Percentiles rank a stretch among this genome's conserved stretches.
phyloP scores from a whole-genome alignment of 495 filamentous ascomycete species.

The Penicillium coffeae region DNA sequence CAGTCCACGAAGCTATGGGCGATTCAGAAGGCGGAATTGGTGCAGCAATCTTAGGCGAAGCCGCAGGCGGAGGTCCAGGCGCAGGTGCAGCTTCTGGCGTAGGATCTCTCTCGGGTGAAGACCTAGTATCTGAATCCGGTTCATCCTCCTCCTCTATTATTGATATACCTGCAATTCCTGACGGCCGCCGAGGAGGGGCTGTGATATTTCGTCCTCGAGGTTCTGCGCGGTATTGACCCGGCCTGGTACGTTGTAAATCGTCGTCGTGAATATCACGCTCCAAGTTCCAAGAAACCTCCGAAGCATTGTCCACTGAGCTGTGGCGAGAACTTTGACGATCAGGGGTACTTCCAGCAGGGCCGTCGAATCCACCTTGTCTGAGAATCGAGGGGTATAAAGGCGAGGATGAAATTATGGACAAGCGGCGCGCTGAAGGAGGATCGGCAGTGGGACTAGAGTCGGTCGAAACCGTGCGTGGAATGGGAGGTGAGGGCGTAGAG shows the following conservation, averaged over 20 bases:
- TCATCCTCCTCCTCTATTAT: constrained; percentile 33
- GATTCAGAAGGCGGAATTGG: not conserved
- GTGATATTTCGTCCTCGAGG: constrained; percentile 35
- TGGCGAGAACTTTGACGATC: constrained; percentile 17
- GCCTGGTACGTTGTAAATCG: constrained; percentile 34
- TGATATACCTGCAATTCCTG: constrained; percentile 25
- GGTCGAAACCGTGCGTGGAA: constrained; percentile 33
- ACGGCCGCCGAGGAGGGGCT: constrained; percentile 39
- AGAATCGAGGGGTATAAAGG: constrained; percentile 36
- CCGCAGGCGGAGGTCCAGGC: not conserved
- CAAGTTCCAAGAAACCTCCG: constrained; percentile 35
- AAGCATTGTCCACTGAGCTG: constrained; percentile 34
- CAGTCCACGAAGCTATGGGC: constrained; percentile 7
- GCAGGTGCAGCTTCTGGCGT: not conserved
- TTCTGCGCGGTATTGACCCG: constrained; percentile 17
- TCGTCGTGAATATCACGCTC: constrained; percentile 44
- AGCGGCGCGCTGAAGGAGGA: constrained; percentile 19
- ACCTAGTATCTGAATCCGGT: not conserved
- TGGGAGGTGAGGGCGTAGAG: constrained; percentile 37
- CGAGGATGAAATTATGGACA: constrained; percentile 14
- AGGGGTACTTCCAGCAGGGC: constrained; percentile 17
- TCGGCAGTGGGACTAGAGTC: constrained; percentile 28
- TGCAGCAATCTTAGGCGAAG: not conserved
- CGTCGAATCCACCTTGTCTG: constrained; percentile 13
- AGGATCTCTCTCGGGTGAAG: not conserved